These are phyloP conservation scores for Thyridium curvatum DNA, from an alignment of 2,329 filamentous ascomycete genomes.

Conservation along the genomic window DNA sequence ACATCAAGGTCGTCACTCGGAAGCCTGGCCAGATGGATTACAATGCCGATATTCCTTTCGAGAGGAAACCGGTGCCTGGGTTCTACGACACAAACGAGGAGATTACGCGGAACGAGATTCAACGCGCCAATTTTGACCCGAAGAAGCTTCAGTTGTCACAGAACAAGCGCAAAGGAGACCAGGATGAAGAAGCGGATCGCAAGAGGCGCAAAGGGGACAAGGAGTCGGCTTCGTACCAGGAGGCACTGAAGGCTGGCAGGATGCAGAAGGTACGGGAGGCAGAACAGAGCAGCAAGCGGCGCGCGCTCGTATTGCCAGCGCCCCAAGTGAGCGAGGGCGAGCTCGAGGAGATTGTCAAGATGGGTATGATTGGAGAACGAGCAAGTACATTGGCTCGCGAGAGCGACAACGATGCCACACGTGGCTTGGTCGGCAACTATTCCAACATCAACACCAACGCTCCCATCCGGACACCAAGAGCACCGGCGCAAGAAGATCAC, in stretches of 20 bases:
- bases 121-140: constrained; percentile 83
- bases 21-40: constrained; percentile 99
- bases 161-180: constrained; percentile 89
- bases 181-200: constrained; percentile 71
- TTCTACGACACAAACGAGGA: constrained; percentile 95
- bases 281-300: constrained; percentile 91
- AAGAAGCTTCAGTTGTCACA: constrained; percentile 78
- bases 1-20: constrained; percentile 86
- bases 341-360: constrained; percentile 96
- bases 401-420: constrained; percentile 78
- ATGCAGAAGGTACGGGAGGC: constrained; percentile 93
- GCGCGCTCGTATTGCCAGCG: constrained; percentile 72
- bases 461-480: constrained; percentile 86
- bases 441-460: constrained; percentile 72
- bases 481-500: constrained; percentile 86
- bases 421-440: constrained; percentile 83
- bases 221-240: constrained; percentile 72
- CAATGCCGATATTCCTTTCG: constrained; percentile 97
- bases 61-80: constrained; percentile 80
- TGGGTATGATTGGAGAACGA: constrained; percentile 89
- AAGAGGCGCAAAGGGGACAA: constrained; percentile 90
- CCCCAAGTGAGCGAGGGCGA: constrained; percentile 92
- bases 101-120: constrained; percentile 69
- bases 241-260: constrained; percentile 87
- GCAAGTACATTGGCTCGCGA: constrained; percentile 69